Evolutionary conservation across 768 basidiomycete genomes (phyloP).

Genomic region (Leccinum aurantiacum): DNA sequence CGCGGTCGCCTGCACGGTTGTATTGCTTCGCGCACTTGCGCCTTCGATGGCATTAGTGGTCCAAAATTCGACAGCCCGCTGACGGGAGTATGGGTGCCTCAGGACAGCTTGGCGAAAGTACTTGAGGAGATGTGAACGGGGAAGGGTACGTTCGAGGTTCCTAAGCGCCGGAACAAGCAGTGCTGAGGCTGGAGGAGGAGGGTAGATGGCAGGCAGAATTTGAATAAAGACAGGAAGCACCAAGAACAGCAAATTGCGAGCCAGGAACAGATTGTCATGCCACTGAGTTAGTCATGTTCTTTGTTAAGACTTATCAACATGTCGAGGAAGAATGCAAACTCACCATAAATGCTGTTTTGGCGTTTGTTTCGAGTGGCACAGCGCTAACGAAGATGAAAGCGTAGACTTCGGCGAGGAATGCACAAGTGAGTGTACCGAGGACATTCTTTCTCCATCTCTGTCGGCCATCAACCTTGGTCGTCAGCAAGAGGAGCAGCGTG

Average conservation of each 20-base stretch:
- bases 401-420: slow-evolving; percentile 56
- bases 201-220: slow-evolving; percentile 37
- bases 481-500: slow-evolving; percentile 47
- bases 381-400: slow-evolving; percentile 47
- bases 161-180: slow-evolving; percentile 23
- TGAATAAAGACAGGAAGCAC: slow-evolving; percentile 52
- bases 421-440: slow-evolving; percentile 48
- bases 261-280: slow-evolving; percentile 58
- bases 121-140: slow-evolving; percentile 54
- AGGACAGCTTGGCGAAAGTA: slow-evolving; percentile 57
- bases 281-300: slow-evolving; percentile 43
- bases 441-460: slow-evolving; percentile 46
- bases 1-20: slow-evolving; percentile 47
- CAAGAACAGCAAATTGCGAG: slow-evolving; percentile 61
- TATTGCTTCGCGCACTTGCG: slow-evolving; percentile 46
- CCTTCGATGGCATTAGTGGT: slow-evolving; percentile 53
- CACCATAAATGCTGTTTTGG: slow-evolving; percentile 41
- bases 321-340: slow-evolving; percentile 10
- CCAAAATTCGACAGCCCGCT: slow-evolving; percentile 58
- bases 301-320: slow-evolving; percentile 1
- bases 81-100: slow-evolving; percentile 50
- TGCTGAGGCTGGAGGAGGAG: slow-evolving; percentile 32
- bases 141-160: slow-evolving; percentile 39
- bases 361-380: slow-evolving; percentile 45
- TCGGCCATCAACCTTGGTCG: slow-evolving; percentile 40